Percentiles rank a stretch among this genome's conserved stretches.
Evolutionary conservation across 306 rosid genomes (phyloP).

Genomic region (Cajanus cajan): DNA sequence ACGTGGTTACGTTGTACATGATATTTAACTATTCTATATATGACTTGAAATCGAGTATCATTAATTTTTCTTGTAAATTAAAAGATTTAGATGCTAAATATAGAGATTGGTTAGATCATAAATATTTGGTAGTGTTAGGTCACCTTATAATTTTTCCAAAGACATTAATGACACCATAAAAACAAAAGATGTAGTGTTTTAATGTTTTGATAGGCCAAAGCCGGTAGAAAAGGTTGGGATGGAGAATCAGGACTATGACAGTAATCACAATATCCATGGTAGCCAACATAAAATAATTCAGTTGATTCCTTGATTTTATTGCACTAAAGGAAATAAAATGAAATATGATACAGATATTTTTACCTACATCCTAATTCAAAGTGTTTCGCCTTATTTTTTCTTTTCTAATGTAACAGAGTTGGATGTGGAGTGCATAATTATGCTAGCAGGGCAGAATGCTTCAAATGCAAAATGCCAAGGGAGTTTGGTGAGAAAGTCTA

Average conservation of each 20-base stretch:
- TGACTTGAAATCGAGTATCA: too few species aligned
- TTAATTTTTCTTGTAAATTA: too few species aligned
- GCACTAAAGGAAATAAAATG: not conserved
- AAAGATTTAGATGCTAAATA: too few species aligned
- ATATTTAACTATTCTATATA: too few species aligned
- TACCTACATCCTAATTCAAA: not conserved
- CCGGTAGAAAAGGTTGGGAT: not conserved
- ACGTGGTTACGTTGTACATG: too few species aligned
- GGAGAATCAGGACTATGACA: not conserved
- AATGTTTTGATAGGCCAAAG: too few species aligned
- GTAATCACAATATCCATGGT: not conserved
- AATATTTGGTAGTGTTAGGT: too few species aligned
- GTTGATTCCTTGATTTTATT: not conserved
- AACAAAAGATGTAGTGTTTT: too few species aligned
- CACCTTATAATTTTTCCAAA: too few species aligned
- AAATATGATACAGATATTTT: not conserved
- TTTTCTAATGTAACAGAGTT: slow-evolving; percentile 43
- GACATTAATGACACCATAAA: too few species aligned
- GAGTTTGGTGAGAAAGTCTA: slow-evolving; percentile 53
- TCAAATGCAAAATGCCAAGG: slow-evolving; percentile 76
- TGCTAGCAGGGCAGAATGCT: slow-evolving; percentile 83
- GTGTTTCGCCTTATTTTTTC: slow-evolving; percentile 7
- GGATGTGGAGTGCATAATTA: slow-evolving; percentile 94
- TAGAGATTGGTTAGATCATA: too few species aligned
- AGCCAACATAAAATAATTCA: not conserved